These are phyloP conservation scores for Stromatinia cepivora DNA, from an alignment of 2,329 filamentous ascomycete species.

Conservation along the genomic window DNA sequence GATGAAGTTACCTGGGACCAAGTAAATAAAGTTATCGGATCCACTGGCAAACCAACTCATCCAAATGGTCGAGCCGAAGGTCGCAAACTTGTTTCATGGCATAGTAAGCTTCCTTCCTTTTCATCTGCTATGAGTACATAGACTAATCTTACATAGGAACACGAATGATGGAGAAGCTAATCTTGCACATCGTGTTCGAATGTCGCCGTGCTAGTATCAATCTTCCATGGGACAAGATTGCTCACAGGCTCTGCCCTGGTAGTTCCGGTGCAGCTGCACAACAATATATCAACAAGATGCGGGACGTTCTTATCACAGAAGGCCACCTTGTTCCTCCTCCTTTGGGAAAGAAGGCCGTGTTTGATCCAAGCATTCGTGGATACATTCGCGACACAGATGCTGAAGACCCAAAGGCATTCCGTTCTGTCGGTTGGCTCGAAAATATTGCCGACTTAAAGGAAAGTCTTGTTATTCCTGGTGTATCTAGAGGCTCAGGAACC, in stretches of 20 bases:
- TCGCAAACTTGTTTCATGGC: conserved; percentile 47
- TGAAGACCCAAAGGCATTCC: conserved; percentile 17
- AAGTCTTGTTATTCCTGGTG: conserved; percentile 28
- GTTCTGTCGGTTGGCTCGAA: conserved; percentile 33
- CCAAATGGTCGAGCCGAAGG: conserved; percentile 42
- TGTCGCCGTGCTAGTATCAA: conserved; percentile 28
- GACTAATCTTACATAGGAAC: conserved; percentile 41
- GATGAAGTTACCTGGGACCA: background rate
- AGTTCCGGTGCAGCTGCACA: conserved; percentile 31
- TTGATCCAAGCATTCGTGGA: conserved; percentile 31
- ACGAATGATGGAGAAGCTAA: conserved; percentile 49
- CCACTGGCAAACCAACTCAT: conserved; percentile 20
- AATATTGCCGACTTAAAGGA: conserved; percentile 29
- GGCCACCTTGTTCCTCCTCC: conserved; percentile 39
- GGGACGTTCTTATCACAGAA: conserved; percentile 33
- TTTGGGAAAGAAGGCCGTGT: conserved; percentile 27
- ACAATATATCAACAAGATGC: conserved; percentile 35
- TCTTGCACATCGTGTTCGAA: conserved; percentile 48
- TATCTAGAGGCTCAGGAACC: conserved; percentile 36
- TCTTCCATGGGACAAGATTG: conserved; percentile 36
- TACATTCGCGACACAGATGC: conserved; percentile 32
- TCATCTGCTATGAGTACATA: background rate
- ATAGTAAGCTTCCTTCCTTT: conserved; percentile 42
- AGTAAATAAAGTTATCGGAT: background rate
- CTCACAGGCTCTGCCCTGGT: conserved; percentile 36